Base-by-base conservation (phyloP, 768 basidiomycete genomes). In the Mrakia gelida region DNA sequence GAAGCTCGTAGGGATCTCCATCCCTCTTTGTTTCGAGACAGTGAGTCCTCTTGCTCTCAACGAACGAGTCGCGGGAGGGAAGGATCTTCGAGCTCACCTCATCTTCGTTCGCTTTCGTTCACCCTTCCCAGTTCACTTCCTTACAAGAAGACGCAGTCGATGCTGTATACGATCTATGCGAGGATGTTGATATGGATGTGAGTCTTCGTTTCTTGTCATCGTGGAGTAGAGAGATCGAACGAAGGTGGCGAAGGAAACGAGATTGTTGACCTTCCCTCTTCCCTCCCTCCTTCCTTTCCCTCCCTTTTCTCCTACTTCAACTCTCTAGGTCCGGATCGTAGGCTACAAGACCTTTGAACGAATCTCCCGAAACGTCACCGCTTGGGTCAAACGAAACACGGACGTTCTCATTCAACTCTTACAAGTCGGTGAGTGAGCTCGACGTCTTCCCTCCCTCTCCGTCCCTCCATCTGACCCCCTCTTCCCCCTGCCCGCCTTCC, bases 361-460 rank as follows among this genome's bases (percentile, higher is more conserved):
- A 16, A 70, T 79, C 43, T 75, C 73, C 6, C 8, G 59, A n/a
- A 63, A 54, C 10, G 74, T 54, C 8, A 32, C 16, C 34, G 32
- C 73, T 28, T 79, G 78, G 78, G 68, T 79, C 26, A 74, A 79
- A 45, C 52, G 78, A 54, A 79, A 79, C 62, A 75, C 78, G 7
- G 78, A 79, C 59, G 78, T 79, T 26, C 45, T 79, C 56, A 75
- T 71, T 32, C 78, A 79, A 41, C 75, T 79, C 23, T 73, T 79
- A 23, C 72, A 73, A 61, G 52, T 73, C 52, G 72, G 72, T 73
- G 18, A 73, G 72, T 73, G 18, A 73, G 72, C 30, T 30, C 30
- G 32, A 73, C 32, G 2, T 65, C 16, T 2, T 65, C 34, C 30
- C 13, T 38, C 67, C 3, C 21, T 70, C 18, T 21, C n/a, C n/a